A percentile compares a stretch with the other conserved stretches of the same genome.
These are phyloP conservation scores for Raffaelea albimanens DNA, from an alignment of 2,329 filamentous ascomycete species.

Conservation along the genomic window DNA sequence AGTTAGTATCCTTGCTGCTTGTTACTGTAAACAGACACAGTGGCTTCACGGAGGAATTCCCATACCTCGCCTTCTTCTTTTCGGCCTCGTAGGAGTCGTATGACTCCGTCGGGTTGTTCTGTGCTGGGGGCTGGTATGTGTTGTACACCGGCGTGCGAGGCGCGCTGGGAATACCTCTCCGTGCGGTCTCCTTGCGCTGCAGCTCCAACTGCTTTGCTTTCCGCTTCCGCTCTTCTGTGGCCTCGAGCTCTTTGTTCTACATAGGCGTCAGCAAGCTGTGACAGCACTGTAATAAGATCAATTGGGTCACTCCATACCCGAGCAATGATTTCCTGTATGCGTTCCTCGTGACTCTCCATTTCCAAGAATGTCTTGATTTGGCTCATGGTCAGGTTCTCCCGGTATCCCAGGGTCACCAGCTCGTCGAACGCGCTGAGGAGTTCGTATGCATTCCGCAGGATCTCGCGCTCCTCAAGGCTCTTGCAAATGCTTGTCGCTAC, in stretches of 20 bases:
- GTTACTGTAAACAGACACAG: too few relatives aligned
- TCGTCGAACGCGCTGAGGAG: slow-evolving; percentile 95
- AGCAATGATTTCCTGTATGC: slow-evolving; percentile 96
- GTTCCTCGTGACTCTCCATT: slow-evolving; percentile 98
- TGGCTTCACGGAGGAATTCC: not conserved
- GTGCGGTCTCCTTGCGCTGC: slow-evolving; percentile 92
- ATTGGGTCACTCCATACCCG: slow-evolving; percentile 44
- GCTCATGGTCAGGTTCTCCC: slow-evolving; percentile 89
- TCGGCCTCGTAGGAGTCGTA: slow-evolving; percentile 95
- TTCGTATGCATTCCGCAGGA: slow-evolving; percentile 89
- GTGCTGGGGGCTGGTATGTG: slow-evolving; percentile 67
- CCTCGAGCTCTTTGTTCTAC: slow-evolving; percentile 97
- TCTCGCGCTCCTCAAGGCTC: slow-evolving; percentile 90
- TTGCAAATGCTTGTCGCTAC: slow-evolving; percentile 96
- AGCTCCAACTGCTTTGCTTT: slow-evolving; percentile 98
- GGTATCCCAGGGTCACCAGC: slow-evolving; percentile 87
- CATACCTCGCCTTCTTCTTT: slow-evolving; percentile 89
- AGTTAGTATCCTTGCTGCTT: not conserved
- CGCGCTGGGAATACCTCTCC: slow-evolving; percentile 45
- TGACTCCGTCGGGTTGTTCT: slow-evolving; percentile 65
- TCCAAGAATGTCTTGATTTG: slow-evolving; percentile 99
- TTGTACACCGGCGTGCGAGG: slow-evolving; percentile 77
- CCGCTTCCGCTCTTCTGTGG: slow-evolving; percentile 93
- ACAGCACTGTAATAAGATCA: not conserved
- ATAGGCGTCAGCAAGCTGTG: not conserved